These are phyloP conservation scores for Fragaria vesca DNA, from an alignment of 306 rosid species.

Conservation along the genomic window DNA sequence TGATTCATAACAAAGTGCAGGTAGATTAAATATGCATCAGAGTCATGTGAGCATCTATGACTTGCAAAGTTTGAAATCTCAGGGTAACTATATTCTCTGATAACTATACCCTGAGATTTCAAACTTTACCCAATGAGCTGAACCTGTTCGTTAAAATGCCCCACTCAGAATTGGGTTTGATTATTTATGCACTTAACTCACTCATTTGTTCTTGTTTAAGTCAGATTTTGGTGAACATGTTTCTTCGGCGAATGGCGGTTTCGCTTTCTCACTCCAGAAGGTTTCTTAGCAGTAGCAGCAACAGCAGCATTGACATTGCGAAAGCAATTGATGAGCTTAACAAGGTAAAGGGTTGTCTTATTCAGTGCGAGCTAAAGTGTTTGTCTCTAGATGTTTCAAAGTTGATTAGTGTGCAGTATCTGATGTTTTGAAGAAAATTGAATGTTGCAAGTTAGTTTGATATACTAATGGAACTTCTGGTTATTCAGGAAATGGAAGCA, in stretches of 20 bases:
- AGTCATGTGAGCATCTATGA: background rate
- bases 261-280: conserved; percentile 52
- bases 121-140: background rate
- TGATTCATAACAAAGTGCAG: background rate
- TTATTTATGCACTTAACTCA: background rate
- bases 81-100: background rate
- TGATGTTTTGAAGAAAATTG: background rate
- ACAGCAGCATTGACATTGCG: conserved; percentile 41
- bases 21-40: background rate
- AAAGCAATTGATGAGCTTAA: conserved; percentile 68
- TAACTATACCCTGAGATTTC: too few relatives aligned
- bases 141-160: conserved; percentile 27
- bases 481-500: conserved; percentile 75
- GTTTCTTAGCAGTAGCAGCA: conserved; percentile 31
- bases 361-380: background rate
- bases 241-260: conserved; percentile 54
- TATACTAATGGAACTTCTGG: background rate
- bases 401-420: background rate
- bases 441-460: background rate
- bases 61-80: background rate
- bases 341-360: conserved; percentile 38
- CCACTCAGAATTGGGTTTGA: background rate
- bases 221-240: conserved; percentile 33
- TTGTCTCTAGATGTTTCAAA: background rate
- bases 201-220: background rate